These are phyloP conservation scores for Tolypocladium pustulatum DNA, from an alignment of 2,329 filamentous ascomycete species.

Conservation along the genomic window DNA sequence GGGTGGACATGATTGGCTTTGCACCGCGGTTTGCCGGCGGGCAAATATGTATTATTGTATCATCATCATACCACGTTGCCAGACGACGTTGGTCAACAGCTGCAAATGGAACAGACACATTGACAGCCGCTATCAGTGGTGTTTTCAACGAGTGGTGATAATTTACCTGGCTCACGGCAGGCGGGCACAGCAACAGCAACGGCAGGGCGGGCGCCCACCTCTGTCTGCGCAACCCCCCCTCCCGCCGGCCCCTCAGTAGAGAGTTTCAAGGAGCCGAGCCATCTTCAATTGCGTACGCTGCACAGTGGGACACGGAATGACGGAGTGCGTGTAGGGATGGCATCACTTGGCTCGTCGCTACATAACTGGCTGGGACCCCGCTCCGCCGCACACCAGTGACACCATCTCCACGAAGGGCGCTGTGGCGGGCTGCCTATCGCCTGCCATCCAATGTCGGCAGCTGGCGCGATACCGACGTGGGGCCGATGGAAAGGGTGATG, in stretches of 20 bases:
- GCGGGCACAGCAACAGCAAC: neutral
- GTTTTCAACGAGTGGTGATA: neutral
- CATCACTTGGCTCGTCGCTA: neutral
- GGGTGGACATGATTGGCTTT: constrained; percentile 7
- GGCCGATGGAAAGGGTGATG: neutral
- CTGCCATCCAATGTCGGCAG: neutral
- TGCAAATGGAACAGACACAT: neutral
- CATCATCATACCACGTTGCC: constrained; percentile 7
- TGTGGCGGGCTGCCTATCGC: neutral
- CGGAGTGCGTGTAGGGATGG: neutral
- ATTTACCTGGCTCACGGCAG: neutral
- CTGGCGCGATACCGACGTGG: neutral
- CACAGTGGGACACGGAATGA: neutral
- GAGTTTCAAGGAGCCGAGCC: neutral
- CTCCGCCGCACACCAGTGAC: neutral
- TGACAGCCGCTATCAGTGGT: neutral
- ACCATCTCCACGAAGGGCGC: neutral
- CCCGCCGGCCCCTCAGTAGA: neutral
- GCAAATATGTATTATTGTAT: constrained; percentile 20
- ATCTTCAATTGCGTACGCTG: neutral
- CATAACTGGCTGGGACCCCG: neutral
- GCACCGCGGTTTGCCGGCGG: constrained; percentile 7
- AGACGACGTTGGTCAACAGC: neutral
- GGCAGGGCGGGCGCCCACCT: neutral
- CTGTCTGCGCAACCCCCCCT: neutral